These are phyloP conservation scores for Pisolithus albus DNA, from an alignment of 768 basidiomycete genomes.

Conservation along the genomic window DNA sequence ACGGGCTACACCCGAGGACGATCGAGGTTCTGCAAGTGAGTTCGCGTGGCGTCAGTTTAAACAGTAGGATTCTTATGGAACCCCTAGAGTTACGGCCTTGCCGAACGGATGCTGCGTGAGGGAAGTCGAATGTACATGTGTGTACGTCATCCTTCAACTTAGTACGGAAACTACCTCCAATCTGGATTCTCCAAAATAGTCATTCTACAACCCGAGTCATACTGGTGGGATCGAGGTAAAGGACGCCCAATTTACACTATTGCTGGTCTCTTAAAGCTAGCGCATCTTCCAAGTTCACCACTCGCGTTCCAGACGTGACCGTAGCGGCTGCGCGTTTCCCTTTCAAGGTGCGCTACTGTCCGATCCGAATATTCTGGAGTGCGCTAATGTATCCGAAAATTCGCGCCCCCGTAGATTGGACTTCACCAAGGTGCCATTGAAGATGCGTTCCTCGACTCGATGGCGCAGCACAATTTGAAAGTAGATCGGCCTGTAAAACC, in stretches of 20 bases:
- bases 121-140: constrained; percentile 65
- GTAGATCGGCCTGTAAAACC: constrained; percentile 34
- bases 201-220: constrained; percentile 65
- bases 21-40: constrained; percentile 47
- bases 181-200: constrained; percentile 31
- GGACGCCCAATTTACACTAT: background rate
- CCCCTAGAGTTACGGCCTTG: constrained; percentile 59
- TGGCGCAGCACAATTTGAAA: constrained; percentile 20
- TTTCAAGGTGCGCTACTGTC: constrained; percentile 46
- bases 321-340: constrained; percentile 61
- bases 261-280: background rate
- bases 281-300: constrained; percentile 41
- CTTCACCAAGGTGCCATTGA: constrained; percentile 39
- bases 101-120: constrained; percentile 51
- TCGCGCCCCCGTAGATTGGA: constrained; percentile 18
- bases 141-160: constrained; percentile 32
- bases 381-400: background rate
- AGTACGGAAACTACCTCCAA: background rate
- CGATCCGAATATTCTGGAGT: background rate
- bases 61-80: background rate
- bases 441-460: constrained; percentile 35
- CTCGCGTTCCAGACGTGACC: constrained; percentile 51
- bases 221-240: constrained; percentile 58
- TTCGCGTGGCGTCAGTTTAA: background rate
- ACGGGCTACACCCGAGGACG: constrained; percentile 50